A percentile compares a stretch with the other conserved stretches of the same genome.
These are phyloP conservation scores for Cnidoscolus chayamansa DNA, from an alignment of 441 rosid genomes.

Conservation along the genomic window DNA sequence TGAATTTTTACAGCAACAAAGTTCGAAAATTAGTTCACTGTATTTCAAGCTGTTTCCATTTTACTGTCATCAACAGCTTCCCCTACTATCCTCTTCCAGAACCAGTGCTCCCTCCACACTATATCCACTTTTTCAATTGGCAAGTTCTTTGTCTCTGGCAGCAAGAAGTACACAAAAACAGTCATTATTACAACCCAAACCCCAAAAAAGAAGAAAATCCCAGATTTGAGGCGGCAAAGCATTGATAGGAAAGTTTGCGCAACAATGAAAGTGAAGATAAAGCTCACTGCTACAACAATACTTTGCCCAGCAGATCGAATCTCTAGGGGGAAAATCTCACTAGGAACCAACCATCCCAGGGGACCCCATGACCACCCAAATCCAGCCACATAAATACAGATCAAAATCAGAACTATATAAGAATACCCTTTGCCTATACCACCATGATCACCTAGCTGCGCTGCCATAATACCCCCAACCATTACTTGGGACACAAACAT, in stretches of 20 bases:
- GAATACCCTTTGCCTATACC: conserved; percentile 45
- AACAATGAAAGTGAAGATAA: conserved; percentile 52
- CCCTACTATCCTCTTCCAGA: conserved; percentile 56
- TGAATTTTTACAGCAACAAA: background rate
- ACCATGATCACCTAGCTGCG: conserved; percentile 45
- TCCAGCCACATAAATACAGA: conserved; percentile 54
- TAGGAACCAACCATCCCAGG: conserved; percentile 63
- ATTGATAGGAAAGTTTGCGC: conserved; percentile 53
- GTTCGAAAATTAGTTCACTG: background rate
- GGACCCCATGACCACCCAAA: conserved; percentile 84
- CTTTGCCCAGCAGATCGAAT: conserved; percentile 66
- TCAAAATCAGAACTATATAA: conserved; percentile 40
- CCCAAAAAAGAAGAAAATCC: conserved; percentile 63
- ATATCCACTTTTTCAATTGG: conserved; percentile 62
- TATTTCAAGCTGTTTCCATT: conserved; percentile 7
- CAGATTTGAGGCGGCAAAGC: conserved; percentile 64
- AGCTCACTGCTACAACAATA: conserved; percentile 51
- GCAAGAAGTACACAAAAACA: conserved; percentile 42
- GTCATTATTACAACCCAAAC: conserved; percentile 63
- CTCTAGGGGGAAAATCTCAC: conserved; percentile 70
- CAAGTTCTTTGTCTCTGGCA: conserved; percentile 69
- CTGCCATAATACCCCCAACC: conserved; percentile 43
- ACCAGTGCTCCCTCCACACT: conserved; percentile 72
- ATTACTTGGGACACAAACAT: conserved; percentile 62
- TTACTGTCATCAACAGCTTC: conserved; percentile 17